phyloP scores from a whole-genome alignment of 2,329 filamentous ascomycete species.

The Cercospora zeae-maydis region DNA sequence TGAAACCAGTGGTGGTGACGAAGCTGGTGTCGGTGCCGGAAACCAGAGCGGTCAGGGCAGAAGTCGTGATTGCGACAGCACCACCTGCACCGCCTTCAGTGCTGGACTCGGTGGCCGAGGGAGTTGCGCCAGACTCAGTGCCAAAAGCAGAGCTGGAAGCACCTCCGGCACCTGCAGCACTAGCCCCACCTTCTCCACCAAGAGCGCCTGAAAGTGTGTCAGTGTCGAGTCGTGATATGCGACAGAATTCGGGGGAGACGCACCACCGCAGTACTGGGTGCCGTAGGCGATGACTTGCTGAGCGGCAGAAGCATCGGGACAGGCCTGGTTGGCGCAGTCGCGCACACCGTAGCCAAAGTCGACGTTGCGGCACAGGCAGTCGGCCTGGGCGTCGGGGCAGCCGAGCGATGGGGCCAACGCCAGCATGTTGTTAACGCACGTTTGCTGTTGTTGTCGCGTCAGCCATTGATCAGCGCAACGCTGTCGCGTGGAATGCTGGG shows the following conservation, averaged over 20 bases:
- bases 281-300: conserved; percentile 36
- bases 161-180: conserved; percentile 12
- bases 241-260: conserved; percentile 6
- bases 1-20: conserved; percentile 35
- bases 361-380: conserved; percentile 37
- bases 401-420: conserved; percentile 31
- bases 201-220: conserved; percentile 15
- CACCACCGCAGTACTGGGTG: conserved; percentile 34
- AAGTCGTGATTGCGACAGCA: conserved; percentile 29
- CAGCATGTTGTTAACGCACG: conserved; percentile 39
- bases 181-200: conserved; percentile 16
- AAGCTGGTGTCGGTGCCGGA: conserved; percentile 31
- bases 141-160: conserved; percentile 12
- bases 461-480: conserved; percentile 8
- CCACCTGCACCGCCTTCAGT: not conserved
- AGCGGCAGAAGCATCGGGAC: conserved; percentile 26
- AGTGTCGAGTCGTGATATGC: not conserved
- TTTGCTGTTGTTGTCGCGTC: conserved; percentile 27
- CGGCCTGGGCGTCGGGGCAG: conserved; percentile 33
- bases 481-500: conserved; percentile 4
- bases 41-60: conserved; percentile 32
- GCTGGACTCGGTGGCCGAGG: conserved; percentile 2
- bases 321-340: conserved; percentile 40
- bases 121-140: conserved; percentile 9
- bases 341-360: conserved; percentile 41